Conservation (phyloP, 139 green algal species). For the Tetraselmis striata region DNA sequence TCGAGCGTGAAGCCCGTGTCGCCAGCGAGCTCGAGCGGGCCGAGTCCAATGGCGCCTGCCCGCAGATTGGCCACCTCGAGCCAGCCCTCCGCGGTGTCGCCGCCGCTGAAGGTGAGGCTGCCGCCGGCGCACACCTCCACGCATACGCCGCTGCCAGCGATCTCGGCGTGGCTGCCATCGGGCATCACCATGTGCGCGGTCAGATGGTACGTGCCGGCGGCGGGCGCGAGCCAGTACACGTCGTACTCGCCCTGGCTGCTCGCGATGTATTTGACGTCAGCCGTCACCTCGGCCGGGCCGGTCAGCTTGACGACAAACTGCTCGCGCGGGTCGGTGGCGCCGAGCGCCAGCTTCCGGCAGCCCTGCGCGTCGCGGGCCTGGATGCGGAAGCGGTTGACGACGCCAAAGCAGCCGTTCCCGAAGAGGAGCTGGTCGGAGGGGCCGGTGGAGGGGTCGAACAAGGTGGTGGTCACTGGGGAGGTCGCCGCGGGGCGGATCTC, state of each 20-base stretch:
- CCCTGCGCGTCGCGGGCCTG: background rate
- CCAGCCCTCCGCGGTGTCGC: constrained; percentile 11
- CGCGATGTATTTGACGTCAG: background rate
- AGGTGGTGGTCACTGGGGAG: background rate
- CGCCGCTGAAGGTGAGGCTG: constrained; percentile 11
- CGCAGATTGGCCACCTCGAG: background rate
- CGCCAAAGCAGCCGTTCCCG: background rate
- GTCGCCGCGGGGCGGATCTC: background rate
- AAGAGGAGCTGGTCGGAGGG: background rate
- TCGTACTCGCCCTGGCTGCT: background rate
- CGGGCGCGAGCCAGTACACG: background rate
- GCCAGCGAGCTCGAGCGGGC: constrained; percentile 6
- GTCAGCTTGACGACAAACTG: constrained; percentile 4
- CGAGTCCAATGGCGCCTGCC: background rate
- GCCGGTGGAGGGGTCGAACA: background rate
- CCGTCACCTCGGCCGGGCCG: constrained; percentile 11
- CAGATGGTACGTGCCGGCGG: constrained; percentile 17
- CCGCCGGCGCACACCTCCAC: constrained; percentile 10
- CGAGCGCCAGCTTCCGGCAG: background rate
- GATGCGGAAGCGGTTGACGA: constrained; percentile 1
- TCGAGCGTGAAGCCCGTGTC: constrained; percentile 9
- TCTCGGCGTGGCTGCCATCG: constrained; percentile 5
- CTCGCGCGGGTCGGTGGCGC: background rate
- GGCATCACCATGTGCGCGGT: constrained; percentile 4
- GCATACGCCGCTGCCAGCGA: constrained; percentile 11